phyloP scores from a whole-genome alignment of 2,329 filamentous ascomycete genomes.

The Truncatella angustata region DNA sequence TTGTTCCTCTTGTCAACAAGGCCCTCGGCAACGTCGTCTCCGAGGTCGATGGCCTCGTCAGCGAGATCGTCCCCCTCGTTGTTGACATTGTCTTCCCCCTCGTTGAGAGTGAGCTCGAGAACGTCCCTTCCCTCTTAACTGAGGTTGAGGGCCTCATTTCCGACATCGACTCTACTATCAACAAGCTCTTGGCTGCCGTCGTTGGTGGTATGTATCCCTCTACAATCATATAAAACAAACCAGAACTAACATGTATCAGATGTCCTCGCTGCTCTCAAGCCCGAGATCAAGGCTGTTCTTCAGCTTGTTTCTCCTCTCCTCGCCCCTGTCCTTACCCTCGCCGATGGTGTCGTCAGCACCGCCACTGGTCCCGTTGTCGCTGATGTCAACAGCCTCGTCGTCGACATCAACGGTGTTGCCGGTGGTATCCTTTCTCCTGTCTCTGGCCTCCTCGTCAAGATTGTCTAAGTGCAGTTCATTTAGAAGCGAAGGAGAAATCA shows the following conservation, averaged over 20 bases:
- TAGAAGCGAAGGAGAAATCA: neutral
- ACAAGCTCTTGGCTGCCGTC: conserved; percentile 17
- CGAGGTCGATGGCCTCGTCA: conserved; percentile 20
- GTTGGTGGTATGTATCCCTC: conserved; percentile 17
- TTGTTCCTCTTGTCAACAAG: conserved; percentile 17
- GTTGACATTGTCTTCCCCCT: conserved; percentile 17
- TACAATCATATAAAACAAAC: too few relatives aligned
- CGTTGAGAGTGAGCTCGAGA: conserved; percentile 19
- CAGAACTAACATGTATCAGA: conserved; percentile 18
- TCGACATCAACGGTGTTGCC: conserved; percentile 14
- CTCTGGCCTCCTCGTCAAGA: conserved; percentile 15
- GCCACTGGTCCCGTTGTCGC: conserved; percentile 15
- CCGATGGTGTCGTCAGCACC: conserved; percentile 16
- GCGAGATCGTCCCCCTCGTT: conserved; percentile 17
- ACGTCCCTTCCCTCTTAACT: conserved; percentile 20
- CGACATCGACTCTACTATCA: conserved; percentile 17
- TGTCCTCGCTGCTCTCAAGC: conserved; percentile 20
- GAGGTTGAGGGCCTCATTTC: conserved; percentile 21
- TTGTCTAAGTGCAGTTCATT: neutral
- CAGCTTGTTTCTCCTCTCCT: conserved; percentile 19
- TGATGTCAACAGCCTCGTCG: conserved; percentile 19
- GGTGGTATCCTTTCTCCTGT: conserved; percentile 15
- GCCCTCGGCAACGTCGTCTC: conserved; percentile 20
- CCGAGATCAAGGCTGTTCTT: conserved; percentile 25
- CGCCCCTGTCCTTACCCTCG: conserved; percentile 22